Base-by-base conservation (phyloP, 192 early-diverging fungal genomes). In the Spizellomyces sp. region DNA sequence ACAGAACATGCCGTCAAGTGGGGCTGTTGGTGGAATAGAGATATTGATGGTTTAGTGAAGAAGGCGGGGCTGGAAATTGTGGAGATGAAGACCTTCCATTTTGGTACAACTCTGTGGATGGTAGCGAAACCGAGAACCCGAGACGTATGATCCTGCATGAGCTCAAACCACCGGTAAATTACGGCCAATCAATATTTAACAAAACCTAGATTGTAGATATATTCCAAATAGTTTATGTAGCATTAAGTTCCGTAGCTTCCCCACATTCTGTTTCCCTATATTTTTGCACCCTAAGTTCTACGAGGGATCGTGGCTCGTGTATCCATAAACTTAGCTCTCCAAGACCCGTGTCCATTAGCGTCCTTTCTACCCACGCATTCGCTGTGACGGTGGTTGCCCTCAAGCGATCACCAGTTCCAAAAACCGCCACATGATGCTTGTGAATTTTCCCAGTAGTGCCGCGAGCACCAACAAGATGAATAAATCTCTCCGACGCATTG, bases 21-120 rank as follows among this genome's bases (percentile, higher is more conserved):
- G 89, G 90, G 81, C 9, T 91, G 90, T 65, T 91, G 87, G 87
- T 91, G 84, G 82, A 90, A 91, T 59, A 67, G 90, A 21, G 87
- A 88, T 61, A 75, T 91, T 19, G 79, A 80, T 54, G 61, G 36
- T 8, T 48, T 90, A 22, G 78, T 89, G 48, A 61, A 85, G n/a
- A 70, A 80, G 63, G 74, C 84, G 6, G 89, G 85, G 9, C 22
- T 89, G 21, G 77, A 86, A 43, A 71, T 90, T 19, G 73, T 75
- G 9, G 64, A 80, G 27, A 65, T 78, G n/a, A 73, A 74, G 56
- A 44, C 83, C 54, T 90, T 77, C 72, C 88, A 91, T 71, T 80
- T 90, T 36, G 90, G 90, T 6, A 91, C 90, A 8, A 91, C 90
- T 8, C 83, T 78, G 63, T 81, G 79, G 56, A 80, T 91, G 6